A percentile compares a stretch with the other conserved stretches of the same genome.
Conservation (phyloP, 2,329 filamentous ascomycete genomes). For the Colletotrichum melonis region DNA sequence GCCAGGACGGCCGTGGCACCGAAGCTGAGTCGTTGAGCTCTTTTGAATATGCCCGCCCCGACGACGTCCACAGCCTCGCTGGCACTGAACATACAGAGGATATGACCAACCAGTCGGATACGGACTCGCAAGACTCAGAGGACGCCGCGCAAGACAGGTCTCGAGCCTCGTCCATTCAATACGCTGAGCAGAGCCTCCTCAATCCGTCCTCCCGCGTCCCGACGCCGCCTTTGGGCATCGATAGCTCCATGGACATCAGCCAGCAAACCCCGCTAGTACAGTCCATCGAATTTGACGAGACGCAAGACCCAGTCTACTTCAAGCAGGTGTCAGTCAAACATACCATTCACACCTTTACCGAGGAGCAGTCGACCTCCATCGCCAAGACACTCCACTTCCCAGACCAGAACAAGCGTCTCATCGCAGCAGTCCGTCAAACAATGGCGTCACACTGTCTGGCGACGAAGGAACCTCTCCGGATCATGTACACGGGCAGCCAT, state of each 20-base stretch:
- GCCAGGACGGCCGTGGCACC: conserved; percentile 59
- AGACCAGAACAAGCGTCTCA: conserved; percentile 49
- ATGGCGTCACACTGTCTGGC: conserved; percentile 59
- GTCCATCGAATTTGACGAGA: conserved; percentile 60
- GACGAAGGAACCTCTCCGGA: conserved; percentile 57
- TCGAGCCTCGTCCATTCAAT: conserved; percentile 55
- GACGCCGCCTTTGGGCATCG: conserved; percentile 15
- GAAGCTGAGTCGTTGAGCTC: conserved; percentile 64
- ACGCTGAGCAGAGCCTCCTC: conserved; percentile 60
- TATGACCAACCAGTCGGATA: conserved; percentile 26
- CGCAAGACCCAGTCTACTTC: conserved; percentile 44
- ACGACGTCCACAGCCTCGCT: conserved; percentile 64
- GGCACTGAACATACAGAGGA: conserved; percentile 61
- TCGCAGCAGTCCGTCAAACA: conserved; percentile 58
- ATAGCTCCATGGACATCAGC: conserved; percentile 38
- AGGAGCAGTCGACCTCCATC: conserved; percentile 51
- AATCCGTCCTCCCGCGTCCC: conserved; percentile 49
- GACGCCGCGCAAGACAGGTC: conserved; percentile 41
- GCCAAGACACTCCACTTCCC: conserved; percentile 45
- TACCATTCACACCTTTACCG: conserved; percentile 55
- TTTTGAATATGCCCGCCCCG: conserved; percentile 59
- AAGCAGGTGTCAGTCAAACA: conserved; percentile 59
- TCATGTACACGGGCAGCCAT: conserved; percentile 61
- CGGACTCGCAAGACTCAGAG: conserved; percentile 28
- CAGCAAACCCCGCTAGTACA: conserved; percentile 37